Evolutionary conservation across 129 eudicot species (phyloP), one percentile per base, ranked within the genome.

Genomic region (Flaveria linearis): DNA sequence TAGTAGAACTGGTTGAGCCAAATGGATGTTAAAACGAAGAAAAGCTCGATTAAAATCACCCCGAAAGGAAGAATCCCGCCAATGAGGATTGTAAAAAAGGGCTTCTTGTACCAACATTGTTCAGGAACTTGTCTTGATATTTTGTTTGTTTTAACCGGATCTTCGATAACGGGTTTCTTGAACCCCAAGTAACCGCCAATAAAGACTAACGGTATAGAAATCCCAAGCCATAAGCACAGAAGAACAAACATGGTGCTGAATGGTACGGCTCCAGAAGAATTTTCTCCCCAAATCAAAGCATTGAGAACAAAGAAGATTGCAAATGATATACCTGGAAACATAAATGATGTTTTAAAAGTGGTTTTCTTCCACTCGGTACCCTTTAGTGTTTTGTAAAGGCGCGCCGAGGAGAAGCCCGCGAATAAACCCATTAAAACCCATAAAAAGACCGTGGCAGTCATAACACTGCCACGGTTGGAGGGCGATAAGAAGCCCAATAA

Each of bases 101-200:
- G 92, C 13, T 87, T 86, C 90, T 88, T 86, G 84, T 91, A 88
- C 97, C 95, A 91, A 0, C 92, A 87, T 53, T 88, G 97, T 76
- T 91, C 88, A 0, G 97, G 97, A 15, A 91, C 83, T 52, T 86
- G 97, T 61, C 75, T 50, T 3, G 75, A 62, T 45, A 70, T 70
- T 16, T 70, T 70, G 4, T 49, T 50, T 25, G 76, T 90, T 64
- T 90, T 90, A 23, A 91, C 95, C 0, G 97, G 97, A 75, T 88
- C 92, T 72, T 91, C 97, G 62, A 83, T 67, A 14, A 86, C 86
- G 2, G 97, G 91, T 65, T 88, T 91, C 72, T 91, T 91, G 82
- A 84, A 91, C 36, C 95, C 97, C 70, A 83, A 74, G 82, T 91
- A 91, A 70, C 95, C 88, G 8, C 95, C 92, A 25, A 91, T 88